A percentile compares a stretch with the other conserved stretches of the same genome.
Conservation (phyloP, 306 rosid genomes). For the Argentina anserina region DNA sequence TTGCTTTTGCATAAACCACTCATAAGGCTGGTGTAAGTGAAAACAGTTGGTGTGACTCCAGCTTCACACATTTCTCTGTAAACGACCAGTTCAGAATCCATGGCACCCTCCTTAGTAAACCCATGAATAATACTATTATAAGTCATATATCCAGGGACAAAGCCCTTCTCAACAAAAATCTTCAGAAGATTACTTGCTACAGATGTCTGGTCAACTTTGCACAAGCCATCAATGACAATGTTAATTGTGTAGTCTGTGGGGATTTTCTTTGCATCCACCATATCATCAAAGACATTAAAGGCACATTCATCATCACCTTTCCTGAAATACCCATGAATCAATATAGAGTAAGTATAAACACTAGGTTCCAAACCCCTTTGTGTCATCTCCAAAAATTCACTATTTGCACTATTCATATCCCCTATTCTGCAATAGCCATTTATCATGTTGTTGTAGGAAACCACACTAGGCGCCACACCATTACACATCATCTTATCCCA, state of each 20-base stretch:
- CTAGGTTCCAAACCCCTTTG: slow-evolving; percentile 58
- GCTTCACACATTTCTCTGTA: slow-evolving; percentile 52
- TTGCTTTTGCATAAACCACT: slow-evolving; percentile 59
- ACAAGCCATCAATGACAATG: slow-evolving; percentile 58
- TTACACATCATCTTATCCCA: slow-evolving; percentile 53
- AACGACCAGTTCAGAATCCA: slow-evolving; percentile 42
- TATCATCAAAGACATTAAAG: slow-evolving; percentile 45
- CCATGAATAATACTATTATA: slow-evolving; percentile 69
- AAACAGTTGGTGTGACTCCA: slow-evolving; percentile 54
- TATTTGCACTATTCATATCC: slow-evolving; percentile 44
- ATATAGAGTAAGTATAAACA: slow-evolving; percentile 42
- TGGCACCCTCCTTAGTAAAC: slow-evolving; percentile 55
- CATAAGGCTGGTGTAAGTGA: slow-evolving; percentile 65
- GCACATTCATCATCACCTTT: slow-evolving; percentile 48
- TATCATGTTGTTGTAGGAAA: slow-evolving; percentile 63
- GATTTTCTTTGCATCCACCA: slow-evolving; percentile 49
- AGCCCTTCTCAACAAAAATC: slow-evolving; percentile 46
- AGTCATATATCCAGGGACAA: slow-evolving; percentile 46
- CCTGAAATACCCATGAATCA: slow-evolving; percentile 57
- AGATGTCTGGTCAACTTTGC: slow-evolving; percentile 61
- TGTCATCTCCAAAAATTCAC: slow-evolving; percentile 42
- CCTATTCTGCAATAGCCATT: slow-evolving; percentile 59
- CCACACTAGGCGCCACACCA: slow-evolving; percentile 47
- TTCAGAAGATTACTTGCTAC: slow-evolving; percentile 45
- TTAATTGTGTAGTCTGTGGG: slow-evolving; percentile 48